phyloP scores from a whole-genome alignment of 1,284 basidiomycete species.

The Sporisorium reilianum region DNA sequence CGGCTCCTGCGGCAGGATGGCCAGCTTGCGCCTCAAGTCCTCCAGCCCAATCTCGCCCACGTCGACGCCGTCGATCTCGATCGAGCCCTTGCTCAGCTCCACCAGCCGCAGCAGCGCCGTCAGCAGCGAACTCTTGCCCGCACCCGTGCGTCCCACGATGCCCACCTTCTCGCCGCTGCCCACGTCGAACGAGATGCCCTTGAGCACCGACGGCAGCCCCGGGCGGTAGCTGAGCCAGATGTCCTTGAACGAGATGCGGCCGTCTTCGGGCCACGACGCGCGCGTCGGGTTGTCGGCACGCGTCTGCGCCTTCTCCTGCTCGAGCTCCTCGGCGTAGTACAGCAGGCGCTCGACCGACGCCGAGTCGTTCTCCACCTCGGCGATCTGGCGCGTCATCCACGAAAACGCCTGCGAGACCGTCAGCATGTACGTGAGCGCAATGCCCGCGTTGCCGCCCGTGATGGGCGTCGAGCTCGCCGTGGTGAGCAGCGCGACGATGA shows the following conservation, averaged over 20 bases:
- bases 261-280: slow-evolving; percentile 65
- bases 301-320: slow-evolving; percentile 65
- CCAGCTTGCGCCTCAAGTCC: slow-evolving; percentile 64
- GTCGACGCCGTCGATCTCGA: slow-evolving; percentile 80
- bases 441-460: slow-evolving; percentile 55
- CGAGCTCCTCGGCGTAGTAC: slow-evolving; percentile 64
- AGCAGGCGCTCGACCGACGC: slow-evolving; percentile 67
- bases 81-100: slow-evolving; percentile 76
- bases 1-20: slow-evolving; percentile 67
- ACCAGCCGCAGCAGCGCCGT: slow-evolving; percentile 80
- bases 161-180: slow-evolving; percentile 73
- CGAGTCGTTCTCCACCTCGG: slow-evolving; percentile 70
- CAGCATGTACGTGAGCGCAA: slow-evolving; percentile 65
- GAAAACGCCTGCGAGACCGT: slow-evolving; percentile 62
- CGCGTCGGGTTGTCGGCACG: slow-evolving; percentile 53
- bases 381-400: slow-evolving; percentile 68
- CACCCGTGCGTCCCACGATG: slow-evolving; percentile 72
- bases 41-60: slow-evolving; percentile 72
- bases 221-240: slow-evolving; percentile 72
- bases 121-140: slow-evolving; percentile 81
- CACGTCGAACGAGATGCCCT: slow-evolving; percentile 71
- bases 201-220: slow-evolving; percentile 72
- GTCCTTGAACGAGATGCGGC: slow-evolving; percentile 65
- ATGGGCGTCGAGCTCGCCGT: slow-evolving; percentile 47
- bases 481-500: slow-evolving; percentile 63